Percentiles rank a stretch among this genome's conserved stretches.
phyloP scores from a whole-genome alignment of 2,329 filamentous ascomycete genomes.

The Aquanectria penicillioides region DNA sequence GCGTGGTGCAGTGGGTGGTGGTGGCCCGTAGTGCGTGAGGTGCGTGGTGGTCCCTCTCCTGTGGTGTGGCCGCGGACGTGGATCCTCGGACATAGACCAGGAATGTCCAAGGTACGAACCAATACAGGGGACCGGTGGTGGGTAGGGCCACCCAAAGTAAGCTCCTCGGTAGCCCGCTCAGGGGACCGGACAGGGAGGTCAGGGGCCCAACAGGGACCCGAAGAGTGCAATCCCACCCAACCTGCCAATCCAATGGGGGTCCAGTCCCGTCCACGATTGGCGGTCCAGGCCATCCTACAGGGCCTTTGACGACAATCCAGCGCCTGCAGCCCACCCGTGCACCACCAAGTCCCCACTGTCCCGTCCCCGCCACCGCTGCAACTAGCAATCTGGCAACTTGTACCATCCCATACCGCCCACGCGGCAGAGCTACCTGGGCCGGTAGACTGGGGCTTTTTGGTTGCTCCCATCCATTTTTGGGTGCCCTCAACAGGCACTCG shows the following conservation, averaged over 20 bases:
- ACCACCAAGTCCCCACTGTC: slow-evolving; percentile 33
- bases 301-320: slow-evolving; percentile 2
- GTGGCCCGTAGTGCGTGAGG: too few relatives aligned
- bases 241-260: slow-evolving; percentile 12
- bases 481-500: slow-evolving; percentile 12
- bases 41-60: neutral
- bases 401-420: slow-evolving; percentile 1
- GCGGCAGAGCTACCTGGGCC: slow-evolving; percentile 4
- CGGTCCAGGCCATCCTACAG: slow-evolving; percentile 15
- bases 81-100: neutral
- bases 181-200: too few relatives aligned
- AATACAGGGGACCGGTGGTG: slow-evolving; percentile 17
- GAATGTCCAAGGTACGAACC: neutral
- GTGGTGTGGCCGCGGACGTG: neutral
- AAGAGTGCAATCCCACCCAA: neutral
- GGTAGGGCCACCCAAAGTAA: neutral
- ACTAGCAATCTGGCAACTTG: slow-evolving; percentile 10
- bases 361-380: slow-evolving; percentile 43
- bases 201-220: slow-evolving; percentile 9
- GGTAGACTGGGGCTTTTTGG: neutral
- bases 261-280: slow-evolving; percentile 12
- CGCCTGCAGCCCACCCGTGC: slow-evolving; percentile 12
- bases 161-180: too few relatives aligned
- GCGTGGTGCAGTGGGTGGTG: too few relatives aligned
- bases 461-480: slow-evolving; percentile 19